Evolutionary conservation across 306 rosid species (phyloP), one percentile per base, ranked within the genome.

Genomic region (Medicago lupulina): DNA sequence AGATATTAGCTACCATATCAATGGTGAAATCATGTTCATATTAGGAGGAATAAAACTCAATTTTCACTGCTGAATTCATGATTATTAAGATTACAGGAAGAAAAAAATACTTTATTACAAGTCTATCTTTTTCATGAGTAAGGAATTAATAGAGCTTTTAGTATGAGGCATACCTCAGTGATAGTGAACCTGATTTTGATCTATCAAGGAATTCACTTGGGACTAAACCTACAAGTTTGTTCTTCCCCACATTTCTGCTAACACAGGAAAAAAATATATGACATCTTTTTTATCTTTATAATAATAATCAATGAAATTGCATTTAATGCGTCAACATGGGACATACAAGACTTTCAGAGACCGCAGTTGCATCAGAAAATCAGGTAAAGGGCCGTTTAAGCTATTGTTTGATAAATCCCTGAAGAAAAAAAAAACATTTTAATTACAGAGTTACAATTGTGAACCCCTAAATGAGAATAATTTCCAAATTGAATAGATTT

Each of bases 391-490:
- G 18, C 92, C 89, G 0, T 70, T 71, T 71, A 88, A 85, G 78
- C 59, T 70, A 25, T 88, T 88, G 78, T 88, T 80, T 28, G 93
- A 89, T 70, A 86, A 72, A 83, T 86, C 93, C 85, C 90, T 89
- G 79, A 66, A 71, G 85, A 39, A 5, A 57, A 44, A 1, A 1
- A 59, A n/a, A n/a, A n/a, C n/a, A n/a, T n/a, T 14, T 51, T 68
- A 49, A 66, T 63, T 76, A 55, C 46, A 75, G 8, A 1, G 28
- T 69, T 73, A 54, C 53, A 84, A 62, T 9, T 58, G 31, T 25
- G 23, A 70, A 12, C 44, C 23, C 12, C 16, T 54, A n/a, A 71
- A 1, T 40, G 25, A 25, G 39, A 6, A 4, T 16, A 46, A 19
- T 53, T 44, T 44, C 5, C 15, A 44, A 44, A 41, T 41, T 9